phyloP scores from a whole-genome alignment of 139 green algal species.

The Chlamydomonas incerta region DNA sequence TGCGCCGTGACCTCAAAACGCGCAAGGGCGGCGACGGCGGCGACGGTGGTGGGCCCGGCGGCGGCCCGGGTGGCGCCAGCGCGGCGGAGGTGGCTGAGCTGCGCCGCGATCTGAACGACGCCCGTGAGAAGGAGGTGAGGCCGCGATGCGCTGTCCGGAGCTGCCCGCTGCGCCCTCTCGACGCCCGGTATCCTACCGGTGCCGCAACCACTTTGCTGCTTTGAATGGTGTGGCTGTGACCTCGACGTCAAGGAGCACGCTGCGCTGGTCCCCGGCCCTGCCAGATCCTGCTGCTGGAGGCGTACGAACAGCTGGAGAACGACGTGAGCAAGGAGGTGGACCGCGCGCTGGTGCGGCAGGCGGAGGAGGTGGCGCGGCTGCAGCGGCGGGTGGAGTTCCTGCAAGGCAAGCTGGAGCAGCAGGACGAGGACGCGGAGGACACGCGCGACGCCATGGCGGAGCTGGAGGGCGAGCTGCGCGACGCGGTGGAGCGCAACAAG shows the following conservation, averaged over 20 bases:
- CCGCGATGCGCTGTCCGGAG: too few species aligned
- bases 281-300: conserved; percentile 79
- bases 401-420: conserved; percentile 54
- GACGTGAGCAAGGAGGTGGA: conserved; percentile 76
- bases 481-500: conserved; percentile 53
- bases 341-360: conserved; percentile 64
- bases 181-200: too few species aligned
- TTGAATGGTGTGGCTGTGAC: too few species aligned
- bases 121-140: conserved; percentile 64
- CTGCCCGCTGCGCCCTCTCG: too few species aligned
- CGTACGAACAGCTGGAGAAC: conserved; percentile 84
- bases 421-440: conserved; percentile 47
- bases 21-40: neutral
- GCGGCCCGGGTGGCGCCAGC: neutral
- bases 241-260: too few species aligned
- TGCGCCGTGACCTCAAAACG: conserved; percentile 26
- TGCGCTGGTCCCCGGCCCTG: neutral
- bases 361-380: conserved; percentile 55
- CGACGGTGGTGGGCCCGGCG: neutral
- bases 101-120: conserved; percentile 53
- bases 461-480: conserved; percentile 52
- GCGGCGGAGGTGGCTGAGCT: conserved; percentile 44
- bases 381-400: conserved; percentile 62
- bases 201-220: too few species aligned
- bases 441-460: conserved; percentile 18